These are phyloP conservation scores for Phytopythium mirpurense DNA, from an alignment of 352 stramenopile genomes.

Conservation along the genomic window DNA sequence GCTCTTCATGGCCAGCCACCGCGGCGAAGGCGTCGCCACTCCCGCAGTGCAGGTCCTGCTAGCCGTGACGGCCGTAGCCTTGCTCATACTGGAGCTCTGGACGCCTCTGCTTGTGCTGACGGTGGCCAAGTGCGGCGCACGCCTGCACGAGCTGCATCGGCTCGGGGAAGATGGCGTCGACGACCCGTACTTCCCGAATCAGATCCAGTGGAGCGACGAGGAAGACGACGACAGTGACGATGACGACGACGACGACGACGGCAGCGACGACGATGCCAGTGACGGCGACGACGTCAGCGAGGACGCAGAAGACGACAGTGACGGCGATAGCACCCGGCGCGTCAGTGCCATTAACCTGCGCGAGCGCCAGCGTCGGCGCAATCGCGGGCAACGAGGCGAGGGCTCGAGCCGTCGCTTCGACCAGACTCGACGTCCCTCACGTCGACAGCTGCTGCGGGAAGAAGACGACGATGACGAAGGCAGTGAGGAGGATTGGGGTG, in stretches of 20 bases:
- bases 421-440: not conserved
- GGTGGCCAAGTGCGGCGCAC: slow-evolving; percentile 42
- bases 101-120: slow-evolving; percentile 60
- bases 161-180: slow-evolving; percentile 42
- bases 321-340: not conserved
- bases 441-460: not conserved
- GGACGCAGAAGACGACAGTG: slow-evolving; percentile 14
- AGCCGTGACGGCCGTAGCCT: slow-evolving; percentile 29
- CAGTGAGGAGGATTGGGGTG: not conserved
- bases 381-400: not conserved
- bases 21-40: slow-evolving; percentile 44
- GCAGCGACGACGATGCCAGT: slow-evolving; percentile 11
- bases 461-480: slow-evolving; percentile 1
- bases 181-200: slow-evolving; percentile 59
- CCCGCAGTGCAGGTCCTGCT: slow-evolving; percentile 36
- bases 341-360: not conserved
- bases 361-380: slow-evolving; percentile 9
- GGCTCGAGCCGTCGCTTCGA: not conserved
- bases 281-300: slow-evolving; percentile 15
- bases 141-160: slow-evolving; percentile 50
- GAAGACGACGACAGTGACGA: slow-evolving; percentile 26
- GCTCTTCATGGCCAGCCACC: slow-evolving; percentile 60
- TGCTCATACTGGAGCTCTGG: slow-evolving; percentile 65
- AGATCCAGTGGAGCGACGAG: slow-evolving; percentile 57
- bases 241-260: slow-evolving; percentile 13